These are phyloP conservation scores for Fusarium sp. DNA, from an alignment of 2,329 filamentous ascomycete genomes.

Conservation along the genomic window DNA sequence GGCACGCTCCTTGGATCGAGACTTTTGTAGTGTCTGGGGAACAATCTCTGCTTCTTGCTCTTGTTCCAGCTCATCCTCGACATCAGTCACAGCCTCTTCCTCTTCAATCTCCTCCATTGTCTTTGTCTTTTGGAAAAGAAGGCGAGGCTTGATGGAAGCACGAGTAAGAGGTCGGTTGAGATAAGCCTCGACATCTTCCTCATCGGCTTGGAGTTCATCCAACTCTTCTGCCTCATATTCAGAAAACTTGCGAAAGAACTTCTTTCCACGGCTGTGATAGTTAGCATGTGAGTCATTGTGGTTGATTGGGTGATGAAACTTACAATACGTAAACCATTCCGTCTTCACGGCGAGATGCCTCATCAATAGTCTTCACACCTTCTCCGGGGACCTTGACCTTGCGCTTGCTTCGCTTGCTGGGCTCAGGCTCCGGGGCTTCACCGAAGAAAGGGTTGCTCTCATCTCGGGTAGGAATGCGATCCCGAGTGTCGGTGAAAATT, in stretches of 20 bases:
- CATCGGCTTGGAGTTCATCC: conserved; percentile 51
- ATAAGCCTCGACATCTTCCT: conserved; percentile 50
- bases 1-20: conserved; percentile 37
- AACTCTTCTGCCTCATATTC: conserved; percentile 51
- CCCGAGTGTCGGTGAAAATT: conserved; percentile 84
- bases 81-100: conserved; percentile 70
- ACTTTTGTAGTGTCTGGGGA: conserved; percentile 55
- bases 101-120: conserved; percentile 61
- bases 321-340: conserved; percentile 84
- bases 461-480: conserved; percentile 78
- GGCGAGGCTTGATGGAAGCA: conserved; percentile 77
- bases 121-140: conserved; percentile 73
- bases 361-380: conserved; percentile 69
- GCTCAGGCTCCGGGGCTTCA: conserved; percentile 53
- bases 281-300: conserved; percentile 9
- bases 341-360: conserved; percentile 73
- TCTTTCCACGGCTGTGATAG: conserved; percentile 78
- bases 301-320: conserved; percentile 53
- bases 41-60: conserved; percentile 32
- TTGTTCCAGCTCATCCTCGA: conserved; percentile 59
- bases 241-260: conserved; percentile 77
- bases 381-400: conserved; percentile 68
- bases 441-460: conserved; percentile 81
- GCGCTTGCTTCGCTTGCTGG: conserved; percentile 65
- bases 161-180: conserved; percentile 67